A percentile compares a stretch with the other conserved stretches of the same genome.
phyloP scores from a whole-genome alignment of 768 basidiomycete species.

The Agrocybe pediades region DNA sequence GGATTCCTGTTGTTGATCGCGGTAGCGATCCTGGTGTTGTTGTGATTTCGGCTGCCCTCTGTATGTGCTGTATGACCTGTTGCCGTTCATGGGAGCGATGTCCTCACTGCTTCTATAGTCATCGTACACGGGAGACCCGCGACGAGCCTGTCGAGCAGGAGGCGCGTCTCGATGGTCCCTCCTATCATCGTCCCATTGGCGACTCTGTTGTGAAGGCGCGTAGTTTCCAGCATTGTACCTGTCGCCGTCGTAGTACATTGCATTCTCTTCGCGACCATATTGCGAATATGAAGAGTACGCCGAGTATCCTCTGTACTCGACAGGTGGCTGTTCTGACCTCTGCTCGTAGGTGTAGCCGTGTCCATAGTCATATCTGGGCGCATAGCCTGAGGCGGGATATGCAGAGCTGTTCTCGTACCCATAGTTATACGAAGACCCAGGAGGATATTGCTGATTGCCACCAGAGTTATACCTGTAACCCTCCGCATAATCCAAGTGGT shows the following conservation, averaged over 20 bases:
- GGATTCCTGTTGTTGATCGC: not conserved
- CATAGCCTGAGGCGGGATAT: not conserved
- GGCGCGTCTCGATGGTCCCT: not conserved
- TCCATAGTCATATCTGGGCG: not conserved
- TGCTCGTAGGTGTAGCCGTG: not conserved
- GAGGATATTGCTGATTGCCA: not conserved
- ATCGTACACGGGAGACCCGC: not conserved
- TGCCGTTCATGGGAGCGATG: not conserved
- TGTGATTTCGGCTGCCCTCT: not conserved
- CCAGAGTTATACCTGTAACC: not conserved
- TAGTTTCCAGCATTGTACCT: not conserved
- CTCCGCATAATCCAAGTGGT: not conserved
- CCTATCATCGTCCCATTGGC: not conserved
- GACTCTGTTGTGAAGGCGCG: too few relatives aligned
- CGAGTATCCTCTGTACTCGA: not conserved
- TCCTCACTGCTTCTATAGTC: not conserved
- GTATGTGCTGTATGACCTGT: not conserved
- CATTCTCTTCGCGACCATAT: not conserved
- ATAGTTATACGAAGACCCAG: not conserved
- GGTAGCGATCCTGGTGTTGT: not conserved
- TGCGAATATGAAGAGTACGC: not conserved
- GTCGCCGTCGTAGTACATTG: not conserved
- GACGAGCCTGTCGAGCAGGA: not conserved
- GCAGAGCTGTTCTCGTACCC: not conserved
- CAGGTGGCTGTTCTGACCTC: not conserved